These are phyloP conservation scores for Melampsora americana DNA, from an alignment of 1,284 basidiomycete species.

Conservation along the genomic window DNA sequence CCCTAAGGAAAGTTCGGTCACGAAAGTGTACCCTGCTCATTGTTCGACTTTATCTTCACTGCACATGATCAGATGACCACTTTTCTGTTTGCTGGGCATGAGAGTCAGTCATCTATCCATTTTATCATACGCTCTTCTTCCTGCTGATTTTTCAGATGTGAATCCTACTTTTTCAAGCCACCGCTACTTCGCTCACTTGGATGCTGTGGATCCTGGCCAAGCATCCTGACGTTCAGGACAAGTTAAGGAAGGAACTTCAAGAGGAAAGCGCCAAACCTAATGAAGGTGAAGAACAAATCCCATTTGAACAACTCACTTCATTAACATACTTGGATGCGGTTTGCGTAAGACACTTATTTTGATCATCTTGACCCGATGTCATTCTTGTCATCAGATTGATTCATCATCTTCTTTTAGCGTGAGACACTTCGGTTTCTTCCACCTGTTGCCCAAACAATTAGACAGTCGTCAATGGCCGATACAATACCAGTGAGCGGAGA, in stretches of 20 bases:
- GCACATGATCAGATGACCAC: conserved; percentile 48
- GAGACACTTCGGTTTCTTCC: conserved; percentile 65
- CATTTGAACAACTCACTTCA: conserved; percentile 62
- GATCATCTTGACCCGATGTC: not conserved
- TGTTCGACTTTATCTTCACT: conserved; percentile 41
- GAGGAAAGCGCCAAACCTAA: not conserved
- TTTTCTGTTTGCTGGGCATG: conserved; percentile 48
- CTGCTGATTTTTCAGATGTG: too few relatives aligned
- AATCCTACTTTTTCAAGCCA: conserved; percentile 54
- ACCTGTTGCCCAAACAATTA: conserved; percentile 58
- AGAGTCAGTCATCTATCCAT: too few relatives aligned
- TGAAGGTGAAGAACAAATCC: conserved; percentile 49
- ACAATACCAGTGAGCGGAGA: conserved; percentile 62
- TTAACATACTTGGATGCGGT: conserved; percentile 75
- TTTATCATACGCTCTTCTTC: too few relatives aligned
- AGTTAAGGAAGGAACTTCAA: conserved; percentile 62
- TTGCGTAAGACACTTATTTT: conserved; percentile 55
- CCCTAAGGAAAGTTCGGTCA: conserved; percentile 45
- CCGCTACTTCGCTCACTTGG: conserved; percentile 69
- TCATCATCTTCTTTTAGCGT: conserved; percentile 35
- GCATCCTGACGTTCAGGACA: conserved; percentile 61
- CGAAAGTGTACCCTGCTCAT: conserved; percentile 15
- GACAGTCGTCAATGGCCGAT: conserved; percentile 70
- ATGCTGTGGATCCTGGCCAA: conserved; percentile 66
- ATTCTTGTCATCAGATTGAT: not conserved